Base-by-base conservation (phyloP, 768 basidiomycete genomes). In the Sistotremastrum suecicum region DNA sequence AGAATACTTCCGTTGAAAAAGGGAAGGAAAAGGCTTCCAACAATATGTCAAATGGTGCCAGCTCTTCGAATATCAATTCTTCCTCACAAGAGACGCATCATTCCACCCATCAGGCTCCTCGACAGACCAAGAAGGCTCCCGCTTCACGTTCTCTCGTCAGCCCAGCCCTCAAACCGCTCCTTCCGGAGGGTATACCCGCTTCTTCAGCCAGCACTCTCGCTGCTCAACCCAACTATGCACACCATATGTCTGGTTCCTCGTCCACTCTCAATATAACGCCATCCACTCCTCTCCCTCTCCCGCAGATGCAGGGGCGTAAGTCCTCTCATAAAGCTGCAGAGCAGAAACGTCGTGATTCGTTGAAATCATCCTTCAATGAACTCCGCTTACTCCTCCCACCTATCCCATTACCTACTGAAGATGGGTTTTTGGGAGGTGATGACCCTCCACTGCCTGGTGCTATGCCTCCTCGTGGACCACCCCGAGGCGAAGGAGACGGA, bases 301-400 rank as follows among this genome's bases (percentile, higher is more conserved):
- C 57, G 39, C 61, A 62, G 37, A 63, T 63, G 31, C 70, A 69
- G 34, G 61, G 72, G 41, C 74, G 77, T 48, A 88, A 87, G 60
- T 81, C 80, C 31, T 86, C 86, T 5, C 87, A 99, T 64, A 98
- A 97, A 63, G 86, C 81, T 8, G 95, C 95, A 4, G 95, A 99
- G 63, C 95, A 99, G 61, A 91, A 92, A 59, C 83, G 95, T 39
- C 80, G 95, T 6, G 94, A 99, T 63, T 91, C 88, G 39, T 76
- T 98, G 49, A 99, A 98, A 66, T 80, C 84, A 10, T 89, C 91
- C 3, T 98, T 83, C 55, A 86, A 90, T 54, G 85, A 88, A 45
- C 69, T 90, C 7, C 82, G 87, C 10, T 60, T 68, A 11, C 69
- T 98, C 10, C 72, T 99, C 0, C 95, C 95, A 1, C 86, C 88